phyloP scores from a whole-genome alignment of 139 green algal genomes.

The Chlorella sp. region DNA sequence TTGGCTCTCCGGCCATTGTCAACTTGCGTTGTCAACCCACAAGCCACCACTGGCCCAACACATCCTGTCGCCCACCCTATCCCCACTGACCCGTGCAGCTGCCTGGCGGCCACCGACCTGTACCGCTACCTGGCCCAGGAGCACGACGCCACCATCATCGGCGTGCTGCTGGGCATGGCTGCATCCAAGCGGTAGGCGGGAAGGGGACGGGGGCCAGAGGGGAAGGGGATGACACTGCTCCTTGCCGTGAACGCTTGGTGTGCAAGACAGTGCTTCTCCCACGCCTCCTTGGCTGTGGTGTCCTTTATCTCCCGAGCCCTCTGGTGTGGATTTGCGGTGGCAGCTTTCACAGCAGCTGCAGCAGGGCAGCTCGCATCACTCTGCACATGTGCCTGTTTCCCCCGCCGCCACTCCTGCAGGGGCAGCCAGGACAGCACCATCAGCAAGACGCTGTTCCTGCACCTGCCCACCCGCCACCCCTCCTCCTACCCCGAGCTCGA shows the following conservation, averaged over 20 bases:
- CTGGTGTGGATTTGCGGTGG: too few species aligned
- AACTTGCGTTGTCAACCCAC: too few species aligned
- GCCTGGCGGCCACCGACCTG: constrained; percentile 62
- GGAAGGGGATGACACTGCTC: background rate
- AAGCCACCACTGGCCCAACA: too few species aligned
- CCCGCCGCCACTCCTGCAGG: background rate
- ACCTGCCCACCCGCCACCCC: constrained; percentile 92
- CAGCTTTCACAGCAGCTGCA: too few species aligned
- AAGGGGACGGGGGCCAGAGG: background rate
- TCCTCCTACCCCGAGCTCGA: constrained; percentile 92
- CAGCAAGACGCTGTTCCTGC: constrained; percentile 92
- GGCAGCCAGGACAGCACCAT: constrained; percentile 78
- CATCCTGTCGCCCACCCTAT: background rate
- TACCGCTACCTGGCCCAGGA: constrained; percentile 78
- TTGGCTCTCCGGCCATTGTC: too few species aligned
- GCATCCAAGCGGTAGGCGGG: constrained; percentile 53
- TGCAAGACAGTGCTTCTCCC: too few species aligned
- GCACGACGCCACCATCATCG: constrained; percentile 88
- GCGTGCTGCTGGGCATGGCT: constrained; percentile 87
- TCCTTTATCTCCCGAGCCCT: too few species aligned
- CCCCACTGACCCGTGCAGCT: constrained; percentile 19
- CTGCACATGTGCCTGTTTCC: background rate
- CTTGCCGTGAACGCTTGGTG: background rate
- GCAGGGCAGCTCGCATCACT: too few species aligned
- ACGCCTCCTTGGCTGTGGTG: too few species aligned